These are phyloP conservation scores for Irpex rosettiformis DNA, from an alignment of 1,284 basidiomycete genomes.

Conservation along the genomic window DNA sequence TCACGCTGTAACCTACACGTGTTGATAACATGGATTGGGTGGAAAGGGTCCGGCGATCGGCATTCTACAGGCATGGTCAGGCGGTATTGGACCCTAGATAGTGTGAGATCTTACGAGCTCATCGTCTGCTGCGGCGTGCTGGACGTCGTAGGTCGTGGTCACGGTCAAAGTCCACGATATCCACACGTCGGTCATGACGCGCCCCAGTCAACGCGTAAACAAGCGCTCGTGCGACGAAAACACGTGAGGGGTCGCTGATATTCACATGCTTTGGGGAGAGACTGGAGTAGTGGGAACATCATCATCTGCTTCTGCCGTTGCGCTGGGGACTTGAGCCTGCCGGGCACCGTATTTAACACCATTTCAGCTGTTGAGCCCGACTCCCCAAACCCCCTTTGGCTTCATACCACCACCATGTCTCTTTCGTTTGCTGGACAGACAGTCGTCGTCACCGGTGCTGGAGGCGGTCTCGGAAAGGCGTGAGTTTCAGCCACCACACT, in stretches of 20 bases:
- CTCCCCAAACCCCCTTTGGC: not conserved
- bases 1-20: not conserved
- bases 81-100: not conserved
- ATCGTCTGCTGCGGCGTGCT: not conserved
- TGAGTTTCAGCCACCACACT: slow-evolving; percentile 36
- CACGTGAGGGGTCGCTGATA: not conserved
- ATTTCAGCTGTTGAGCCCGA: not conserved
- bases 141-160: not conserved
- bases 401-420: slow-evolving; percentile 37
- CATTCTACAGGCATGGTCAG: not conserved
- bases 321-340: slow-evolving; percentile 1
- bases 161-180: too few species aligned
- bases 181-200: not conserved
- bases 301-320: not conserved
- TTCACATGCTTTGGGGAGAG: not conserved
- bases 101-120: not conserved
- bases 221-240: not conserved
- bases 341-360: not conserved
- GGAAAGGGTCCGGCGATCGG: slow-evolving; percentile 2
- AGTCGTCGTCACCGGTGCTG: slow-evolving; percentile 93
- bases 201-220: not conserved
- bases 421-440: slow-evolving; percentile 90
- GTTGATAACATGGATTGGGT: not conserved
- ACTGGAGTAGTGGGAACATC: not conserved
- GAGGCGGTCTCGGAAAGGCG: slow-evolving; percentile 91